Evolutionary conservation across 78 protist genomes (phyloP), one percentile per base, ranked within the genome.

Genomic region (Salpingoeca rosetta): DNA sequence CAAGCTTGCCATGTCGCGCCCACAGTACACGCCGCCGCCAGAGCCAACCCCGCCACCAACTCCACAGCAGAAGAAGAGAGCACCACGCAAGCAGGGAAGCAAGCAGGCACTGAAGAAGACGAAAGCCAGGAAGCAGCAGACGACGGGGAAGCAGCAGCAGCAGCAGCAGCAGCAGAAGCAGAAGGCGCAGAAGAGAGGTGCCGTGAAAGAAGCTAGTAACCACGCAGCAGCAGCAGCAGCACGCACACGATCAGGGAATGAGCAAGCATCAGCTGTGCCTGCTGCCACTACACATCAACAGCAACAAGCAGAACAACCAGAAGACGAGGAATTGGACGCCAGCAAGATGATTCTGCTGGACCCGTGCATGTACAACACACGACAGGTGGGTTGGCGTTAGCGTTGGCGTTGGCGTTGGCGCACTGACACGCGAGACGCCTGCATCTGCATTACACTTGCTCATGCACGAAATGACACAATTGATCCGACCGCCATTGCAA

Each of bases 281-380:
- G 7, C 65, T 51, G 65, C 65, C n/a, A n/a, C n/a, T n/a, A n/a
- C n/a, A n/a, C n/a, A n/a, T n/a, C n/a, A n/a, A n/a, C n/a, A n/a
- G n/a, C n/a, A n/a, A n/a, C n/a, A n/a, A n/a, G n/a, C n/a, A n/a
- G n/a, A n/a, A n/a, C n/a, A n/a, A n/a, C n/a, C n/a, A n/a, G n/a
- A n/a, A n/a, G n/a, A n/a, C n/a, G n/a, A n/a, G n/a, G n/a, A n/a
- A n/a, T n/a, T n/a, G n/a, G n/a, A n/a, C n/a, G n/a, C n/a, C n/a
- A n/a, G n/a, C n/a, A n/a, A n/a, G n/a, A n/a, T n/a, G n/a, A n/a
- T 51, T 3, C 2, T 37, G 38, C 40, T 37, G 42, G 76, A 81
- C 76, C 84, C 84, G 44, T 56, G 76, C 76, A 7, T 81, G 44
- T 81, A 27, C 84, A 81, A 81, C 44, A 0, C 56, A 11, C 57